Conservation (phyloP, 169 alveolate species). For the Amoebophrya sp. region DNA sequence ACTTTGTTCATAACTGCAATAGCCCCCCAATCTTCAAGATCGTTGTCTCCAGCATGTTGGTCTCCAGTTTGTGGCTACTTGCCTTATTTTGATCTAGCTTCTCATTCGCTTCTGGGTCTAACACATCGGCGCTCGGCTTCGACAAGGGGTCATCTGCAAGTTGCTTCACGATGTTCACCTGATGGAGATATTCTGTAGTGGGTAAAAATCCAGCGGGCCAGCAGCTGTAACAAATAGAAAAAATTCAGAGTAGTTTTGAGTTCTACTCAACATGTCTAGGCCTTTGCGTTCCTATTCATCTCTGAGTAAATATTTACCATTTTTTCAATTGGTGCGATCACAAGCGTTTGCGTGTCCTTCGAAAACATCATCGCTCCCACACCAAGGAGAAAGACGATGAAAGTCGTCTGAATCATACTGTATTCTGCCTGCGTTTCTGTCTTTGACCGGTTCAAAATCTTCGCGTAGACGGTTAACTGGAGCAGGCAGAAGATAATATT, state of each 20-base stretch:
- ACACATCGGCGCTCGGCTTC: conserved; percentile 46
- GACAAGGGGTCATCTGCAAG: conserved; percentile 64
- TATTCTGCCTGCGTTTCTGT: conserved; percentile 52
- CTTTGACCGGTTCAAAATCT: conserved; percentile 20
- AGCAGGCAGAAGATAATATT: no score
- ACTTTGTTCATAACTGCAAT: conserved; percentile 51
- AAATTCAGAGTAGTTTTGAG: no score
- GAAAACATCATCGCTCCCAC: conserved; percentile 62
- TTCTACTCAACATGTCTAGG: no score
- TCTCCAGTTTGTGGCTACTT: conserved; percentile 51
- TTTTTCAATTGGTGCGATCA: conserved; percentile 60
- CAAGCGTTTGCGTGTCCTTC: conserved; percentile 55
- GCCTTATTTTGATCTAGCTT: neutral
- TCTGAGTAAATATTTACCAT: no score
- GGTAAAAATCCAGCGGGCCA: no score
- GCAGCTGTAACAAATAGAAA: no score
- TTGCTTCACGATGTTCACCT: conserved; percentile 57
- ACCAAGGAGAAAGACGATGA: conserved; percentile 66
- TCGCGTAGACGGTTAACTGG: neutral
- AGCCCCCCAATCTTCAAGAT: conserved; percentile 66
- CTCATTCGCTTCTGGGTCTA: neutral
- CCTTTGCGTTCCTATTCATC: no score
- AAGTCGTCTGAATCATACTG: conserved; percentile 54
- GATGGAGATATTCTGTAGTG: no score
- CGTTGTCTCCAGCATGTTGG: conserved; percentile 64